Base-by-base conservation (phyloP, 2,329 filamentous ascomycete genomes). In the Hymenoscyphus infarciens region DNA sequence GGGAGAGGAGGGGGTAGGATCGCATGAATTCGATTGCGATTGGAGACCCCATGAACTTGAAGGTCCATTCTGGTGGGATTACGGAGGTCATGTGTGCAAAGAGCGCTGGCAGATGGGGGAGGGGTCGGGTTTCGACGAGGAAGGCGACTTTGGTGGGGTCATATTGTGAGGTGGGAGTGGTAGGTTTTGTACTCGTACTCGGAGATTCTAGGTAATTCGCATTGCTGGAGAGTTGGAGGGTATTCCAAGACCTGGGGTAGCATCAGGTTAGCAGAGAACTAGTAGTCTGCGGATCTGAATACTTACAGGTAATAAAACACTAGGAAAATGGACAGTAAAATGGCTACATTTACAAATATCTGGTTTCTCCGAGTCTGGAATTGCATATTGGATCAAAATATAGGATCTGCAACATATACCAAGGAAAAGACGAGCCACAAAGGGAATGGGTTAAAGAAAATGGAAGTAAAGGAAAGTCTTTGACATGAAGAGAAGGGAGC, bases 1-100 rank as follows among this genome's bases (percentile, higher is more conserved):
- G 75, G 61, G 77, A 75, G 61, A 81, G 77, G 33, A 78, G 74
- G 33, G 75, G 76, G 29, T 77, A 76, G 45, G 78, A 74, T 38
- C 75, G 75, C 45, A 84, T 73, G 66, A 76, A 77, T 45, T 74
- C 69, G 31, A 80, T 75, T 38, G 80, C 81, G 64, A 75, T 69
- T 3, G 75, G 73, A 2, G 80, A 82, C 58, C 82, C 82, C 76
- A 84, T 82, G 75, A 84, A 83, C 49, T 78, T 77, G 73, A 84
- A 83, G 27, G 75, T 77, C 82, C 82, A 85, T 74, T 83, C 81
- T 0, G 81, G 78, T 3, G 82, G 82, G 3, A 84, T 78, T 22
- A 83, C 79, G 1, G 78, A 75, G 61, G 82, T 82, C 74, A 84
- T 83, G 73, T 85, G 82, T 25, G 83, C 75, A 72, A 83, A 76